Base-by-base conservation (phyloP, 495 filamentous ascomycete species). In the Glarea lozoyensis region DNA sequence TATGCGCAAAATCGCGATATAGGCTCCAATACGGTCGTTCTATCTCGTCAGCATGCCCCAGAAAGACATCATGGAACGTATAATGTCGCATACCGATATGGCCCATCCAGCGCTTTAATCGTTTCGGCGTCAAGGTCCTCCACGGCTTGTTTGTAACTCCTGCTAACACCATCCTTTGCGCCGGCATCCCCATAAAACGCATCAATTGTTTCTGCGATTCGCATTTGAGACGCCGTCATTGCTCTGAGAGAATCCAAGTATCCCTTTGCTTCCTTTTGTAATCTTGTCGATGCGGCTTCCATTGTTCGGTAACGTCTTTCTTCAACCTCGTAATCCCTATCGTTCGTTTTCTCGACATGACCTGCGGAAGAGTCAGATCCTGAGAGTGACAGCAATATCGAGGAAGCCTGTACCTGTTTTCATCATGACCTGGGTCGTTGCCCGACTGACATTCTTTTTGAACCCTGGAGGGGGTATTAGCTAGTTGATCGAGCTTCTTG, bases 361-460 rank as follows among this genome's bases (percentile, higher is more conserved):
- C 92, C 88, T 84, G 43, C 46, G 19, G 40, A 29, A 20, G n/a
- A 7, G 42, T 18, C 17, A 5, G 4, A 24, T 21, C 11, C 10
- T 37, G 35, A 6, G 6, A n/a, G 7, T 29, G n/a, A 29, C 25
- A 29, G n/a, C 25, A n/a, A 7, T 29, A 29, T 7, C 25, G 11
- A 10, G 16, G 29, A 12, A 19, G 15, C 56, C 53, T 69, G 49
- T 58, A 86, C 82, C 86, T 15, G 92, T 89, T 73, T 96, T 98
- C 92, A 98, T 97, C 88, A 98, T 96, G 42, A 96, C 90, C 81
- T 95, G 90, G 61, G 93, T 96, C 63, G 89, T 94, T 47, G 92
- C 90, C 64, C 92, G 86, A 70, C 92, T 92, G 71, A 94, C 88
- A 75, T 90, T 93, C 62, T 96, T 97, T 75, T 96, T 97, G 68